These are phyloP conservation scores for Remersonia thermophila DNA, from an alignment of 2,329 filamentous ascomycete species.

Conservation along the genomic window DNA sequence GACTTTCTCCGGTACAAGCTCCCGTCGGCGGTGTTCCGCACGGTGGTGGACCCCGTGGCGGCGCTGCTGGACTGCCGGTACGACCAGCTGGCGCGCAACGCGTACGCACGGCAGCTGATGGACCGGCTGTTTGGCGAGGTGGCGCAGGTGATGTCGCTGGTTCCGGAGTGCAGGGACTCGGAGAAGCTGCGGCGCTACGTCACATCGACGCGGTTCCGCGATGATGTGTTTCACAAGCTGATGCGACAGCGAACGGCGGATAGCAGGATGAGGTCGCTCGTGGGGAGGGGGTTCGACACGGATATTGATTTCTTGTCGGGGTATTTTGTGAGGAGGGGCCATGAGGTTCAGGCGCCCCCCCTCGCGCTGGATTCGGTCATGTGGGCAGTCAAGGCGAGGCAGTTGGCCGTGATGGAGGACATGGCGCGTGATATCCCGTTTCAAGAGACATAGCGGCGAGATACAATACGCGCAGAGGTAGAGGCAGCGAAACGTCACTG, in stretches of 20 bases:
- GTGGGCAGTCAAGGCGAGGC: slow-evolving; percentile 61
- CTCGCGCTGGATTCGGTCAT: slow-evolving; percentile 55
- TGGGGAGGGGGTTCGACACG: slow-evolving; percentile 49
- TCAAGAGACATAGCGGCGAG: background rate
- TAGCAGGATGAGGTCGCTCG: slow-evolving; percentile 56
- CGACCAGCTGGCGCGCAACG: slow-evolving; percentile 56
- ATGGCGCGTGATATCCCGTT: slow-evolving; percentile 3
- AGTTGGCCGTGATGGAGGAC: slow-evolving; percentile 14
- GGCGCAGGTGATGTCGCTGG: slow-evolving; percentile 51
- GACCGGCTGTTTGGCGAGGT: slow-evolving; percentile 64
- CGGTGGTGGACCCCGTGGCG: slow-evolving; percentile 70
- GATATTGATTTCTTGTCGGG: slow-evolving; percentile 82
- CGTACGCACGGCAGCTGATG: slow-evolving; percentile 52
- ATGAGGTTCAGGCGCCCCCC: slow-evolving; percentile 57
- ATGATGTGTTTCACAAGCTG: slow-evolving; percentile 44
- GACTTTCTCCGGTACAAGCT: slow-evolving; percentile 63
- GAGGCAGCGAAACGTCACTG: too few relatives aligned
- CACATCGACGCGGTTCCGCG: slow-evolving; percentile 48
- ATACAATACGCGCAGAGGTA: too few relatives aligned
- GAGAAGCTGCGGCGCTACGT: slow-evolving; percentile 44
- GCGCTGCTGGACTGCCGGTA: slow-evolving; percentile 68
- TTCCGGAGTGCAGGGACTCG: slow-evolving; percentile 61
- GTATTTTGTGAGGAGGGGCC: slow-evolving; percentile 66
- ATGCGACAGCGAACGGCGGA: slow-evolving; percentile 40
- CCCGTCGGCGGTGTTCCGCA: slow-evolving; percentile 62